A percentile compares a stretch with the other conserved stretches of the same genome.
Conservation (phyloP, 441 rosid genomes). For the Kokia cookei region DNA sequence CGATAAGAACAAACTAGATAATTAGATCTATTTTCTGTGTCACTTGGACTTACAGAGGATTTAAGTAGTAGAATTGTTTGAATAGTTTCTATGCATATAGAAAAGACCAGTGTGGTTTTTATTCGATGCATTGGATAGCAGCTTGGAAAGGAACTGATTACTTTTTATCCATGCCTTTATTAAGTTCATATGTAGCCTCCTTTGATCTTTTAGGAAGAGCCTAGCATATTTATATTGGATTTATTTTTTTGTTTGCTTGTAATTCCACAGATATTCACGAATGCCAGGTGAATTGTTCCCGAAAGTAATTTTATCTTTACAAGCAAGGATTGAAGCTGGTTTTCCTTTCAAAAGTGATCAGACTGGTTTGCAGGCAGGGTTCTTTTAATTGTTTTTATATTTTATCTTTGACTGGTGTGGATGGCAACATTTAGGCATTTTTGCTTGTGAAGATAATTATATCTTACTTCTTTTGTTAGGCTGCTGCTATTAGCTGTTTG, state of each 20-base stretch:
- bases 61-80: background rate
- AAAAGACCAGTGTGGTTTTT: background rate
- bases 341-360: constrained; percentile 61
- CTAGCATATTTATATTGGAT: background rate
- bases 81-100: background rate
- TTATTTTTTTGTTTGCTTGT: constrained; percentile 9
- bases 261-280: constrained; percentile 66
- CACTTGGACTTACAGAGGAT: background rate
- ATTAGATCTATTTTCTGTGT: background rate
- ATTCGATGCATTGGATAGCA: background rate
- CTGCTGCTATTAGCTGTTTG: constrained; percentile 69
- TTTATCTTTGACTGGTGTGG: background rate
- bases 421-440: background rate
- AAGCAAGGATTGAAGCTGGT: constrained; percentile 49
- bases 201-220: constrained; percentile 5
- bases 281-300: constrained; percentile 83
- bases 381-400: constrained; percentile 6
- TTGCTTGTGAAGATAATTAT: constrained; percentile 2
- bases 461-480: constrained; percentile 41
- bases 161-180: background rate
- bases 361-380: constrained; percentile 73
- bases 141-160: background rate
- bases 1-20: background rate
- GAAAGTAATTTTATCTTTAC: constrained; percentile 51
- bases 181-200: constrained; percentile 7